phyloP scores from a whole-genome alignment of 2,329 filamentous ascomycete genomes.

The Lecanoromycetidae sp. region DNA sequence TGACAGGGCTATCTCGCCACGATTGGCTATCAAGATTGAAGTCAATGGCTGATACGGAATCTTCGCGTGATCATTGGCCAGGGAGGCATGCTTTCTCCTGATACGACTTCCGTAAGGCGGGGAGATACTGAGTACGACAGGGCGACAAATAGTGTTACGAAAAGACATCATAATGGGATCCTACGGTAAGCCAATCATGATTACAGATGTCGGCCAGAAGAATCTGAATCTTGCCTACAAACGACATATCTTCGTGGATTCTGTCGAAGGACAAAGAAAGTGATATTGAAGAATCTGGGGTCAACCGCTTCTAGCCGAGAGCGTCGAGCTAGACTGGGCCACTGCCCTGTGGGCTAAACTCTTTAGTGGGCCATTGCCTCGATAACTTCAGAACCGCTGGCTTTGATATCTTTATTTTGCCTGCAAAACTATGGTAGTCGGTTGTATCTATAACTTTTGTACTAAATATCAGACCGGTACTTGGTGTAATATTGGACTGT shows the following conservation, averaged over 20 bases:
- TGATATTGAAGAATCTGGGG: no score
- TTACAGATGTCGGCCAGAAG: neutral
- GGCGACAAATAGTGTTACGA: slow-evolving; percentile 1
- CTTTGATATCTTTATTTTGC: no score
- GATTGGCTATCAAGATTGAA: slow-evolving; percentile 89
- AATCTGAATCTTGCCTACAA: neutral
- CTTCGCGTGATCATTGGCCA: neutral
- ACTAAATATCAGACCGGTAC: no score
- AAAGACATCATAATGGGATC: slow-evolving; percentile 1
- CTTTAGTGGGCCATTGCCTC: no score
- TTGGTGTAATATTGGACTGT: no score
- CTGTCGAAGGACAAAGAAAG: no score
- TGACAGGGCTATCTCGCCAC: slow-evolving; percentile 83
- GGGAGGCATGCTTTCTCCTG: neutral
- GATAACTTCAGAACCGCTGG: no score
- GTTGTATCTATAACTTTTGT: no score
- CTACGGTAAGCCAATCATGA: neutral
- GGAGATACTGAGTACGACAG: neutral
- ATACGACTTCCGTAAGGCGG: neutral
- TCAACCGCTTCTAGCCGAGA: slow-evolving; percentile 1
- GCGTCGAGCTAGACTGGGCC: neutral
- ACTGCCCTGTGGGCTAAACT: no score
- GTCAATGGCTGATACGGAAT: slow-evolving; percentile 36
- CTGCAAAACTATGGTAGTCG: no score
- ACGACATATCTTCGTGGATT: no score